Conservation (phyloP, 495 filamentous ascomycete species). For the Aspergillus coremiiformis region DNA sequence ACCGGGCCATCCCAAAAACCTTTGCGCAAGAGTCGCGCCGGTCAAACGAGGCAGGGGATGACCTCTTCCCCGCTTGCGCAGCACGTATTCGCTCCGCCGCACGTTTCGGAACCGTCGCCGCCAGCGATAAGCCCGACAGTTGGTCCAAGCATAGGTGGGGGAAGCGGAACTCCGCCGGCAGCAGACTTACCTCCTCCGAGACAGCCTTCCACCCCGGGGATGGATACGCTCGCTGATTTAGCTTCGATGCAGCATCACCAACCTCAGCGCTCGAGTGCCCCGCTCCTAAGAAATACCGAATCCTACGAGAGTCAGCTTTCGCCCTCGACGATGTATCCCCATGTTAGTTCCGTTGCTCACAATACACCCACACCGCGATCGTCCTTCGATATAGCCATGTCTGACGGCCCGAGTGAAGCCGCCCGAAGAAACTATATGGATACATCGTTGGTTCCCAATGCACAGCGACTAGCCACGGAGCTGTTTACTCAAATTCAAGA, state of each 20-base stretch:
- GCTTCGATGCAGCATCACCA: conserved; percentile 62
- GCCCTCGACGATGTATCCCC: conserved; percentile 39
- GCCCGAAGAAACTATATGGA: conserved; percentile 42
- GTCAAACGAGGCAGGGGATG: conserved; percentile 28
- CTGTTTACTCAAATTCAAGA: conserved; percentile 48
- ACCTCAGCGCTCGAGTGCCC: conserved; percentile 39
- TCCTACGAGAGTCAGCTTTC: conserved; percentile 44
- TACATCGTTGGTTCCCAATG: conserved; percentile 46
- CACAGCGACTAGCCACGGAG: conserved; percentile 47
- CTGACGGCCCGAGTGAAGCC: conserved; percentile 42
- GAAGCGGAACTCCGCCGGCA: conserved; percentile 30
- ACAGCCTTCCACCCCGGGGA: conserved; percentile 50
- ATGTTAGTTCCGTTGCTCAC: conserved; percentile 44
- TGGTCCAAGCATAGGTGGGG: conserved; percentile 23
- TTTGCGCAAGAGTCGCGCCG: conserved; percentile 29
- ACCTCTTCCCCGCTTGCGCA: conserved; percentile 39
- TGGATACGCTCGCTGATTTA: conserved; percentile 60
- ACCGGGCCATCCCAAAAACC: conserved; percentile 28
- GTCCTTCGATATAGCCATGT: conserved; percentile 52
- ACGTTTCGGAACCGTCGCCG: conserved; percentile 29
- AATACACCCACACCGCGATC: conserved; percentile 46
- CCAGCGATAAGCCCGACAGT: conserved; percentile 19
- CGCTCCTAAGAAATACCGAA: conserved; percentile 39
- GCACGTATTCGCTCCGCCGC: conserved; percentile 31
- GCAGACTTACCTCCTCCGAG: conserved; percentile 30